These are phyloP conservation scores for Hibiscus tridactylites DNA, from an alignment of 345 rosid genomes.

Conservation along the genomic window DNA sequence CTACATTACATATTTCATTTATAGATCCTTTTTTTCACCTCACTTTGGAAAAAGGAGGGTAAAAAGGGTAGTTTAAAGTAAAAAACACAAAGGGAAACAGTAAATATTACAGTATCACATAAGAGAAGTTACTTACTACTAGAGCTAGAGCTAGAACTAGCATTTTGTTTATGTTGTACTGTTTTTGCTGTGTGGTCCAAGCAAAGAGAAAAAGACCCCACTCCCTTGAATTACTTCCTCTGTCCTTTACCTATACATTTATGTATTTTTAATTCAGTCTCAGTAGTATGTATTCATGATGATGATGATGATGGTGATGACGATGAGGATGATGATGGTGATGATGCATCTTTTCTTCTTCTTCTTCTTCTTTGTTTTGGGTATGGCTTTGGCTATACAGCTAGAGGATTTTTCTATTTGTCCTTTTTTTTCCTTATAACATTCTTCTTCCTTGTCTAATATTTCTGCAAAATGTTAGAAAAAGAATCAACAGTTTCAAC, in stretches of 20 bases:
- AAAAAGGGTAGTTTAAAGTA: not conserved
- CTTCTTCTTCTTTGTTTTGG: slow-evolving; percentile 18
- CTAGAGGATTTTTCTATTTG: slow-evolving; percentile 20
- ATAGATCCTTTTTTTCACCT: slow-evolving; percentile 3
- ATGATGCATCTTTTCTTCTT: slow-evolving; percentile 23
- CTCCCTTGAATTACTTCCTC: slow-evolving; percentile 37
- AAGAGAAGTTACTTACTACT: slow-evolving; percentile 9
- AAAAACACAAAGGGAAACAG: not conserved
- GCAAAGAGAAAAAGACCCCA: slow-evolving; percentile 29
- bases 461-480: slow-evolving; percentile 25
- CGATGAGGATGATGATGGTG: not conserved
- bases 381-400: slow-evolving; percentile 36
- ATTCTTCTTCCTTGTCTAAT: slow-evolving; percentile 1
- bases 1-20: not conserved
- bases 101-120: slow-evolving; percentile 16
- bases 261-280: slow-evolving; percentile 23
- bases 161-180: slow-evolving; percentile 12
- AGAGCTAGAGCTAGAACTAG: not conserved
- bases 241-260: slow-evolving; percentile 40
- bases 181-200: slow-evolving; percentile 32
- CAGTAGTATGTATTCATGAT: slow-evolving; percentile 33
- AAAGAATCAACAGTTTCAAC: slow-evolving; percentile 1
- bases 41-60: slow-evolving; percentile 5
- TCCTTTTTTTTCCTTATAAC: not conserved
- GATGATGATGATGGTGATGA: slow-evolving; percentile 6